phyloP scores from a whole-genome alignment of 2,329 filamentous ascomycete species.

The Neofusicoccum umdonicola region DNA sequence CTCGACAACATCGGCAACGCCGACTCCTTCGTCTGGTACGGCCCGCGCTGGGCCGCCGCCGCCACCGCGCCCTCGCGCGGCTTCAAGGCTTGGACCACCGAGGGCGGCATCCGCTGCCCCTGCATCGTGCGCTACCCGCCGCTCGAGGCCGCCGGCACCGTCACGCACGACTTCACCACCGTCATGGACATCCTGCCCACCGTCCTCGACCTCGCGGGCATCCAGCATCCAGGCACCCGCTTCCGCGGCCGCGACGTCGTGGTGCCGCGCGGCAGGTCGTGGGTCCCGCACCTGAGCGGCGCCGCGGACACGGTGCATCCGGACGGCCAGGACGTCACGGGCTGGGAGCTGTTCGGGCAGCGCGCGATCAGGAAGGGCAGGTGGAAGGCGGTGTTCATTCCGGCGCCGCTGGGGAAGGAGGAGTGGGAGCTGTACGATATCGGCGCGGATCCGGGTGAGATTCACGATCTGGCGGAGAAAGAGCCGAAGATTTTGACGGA shows the following conservation, averaged over 20 bases:
- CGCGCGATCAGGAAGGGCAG: slow-evolving; percentile 18
- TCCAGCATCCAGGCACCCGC: neutral
- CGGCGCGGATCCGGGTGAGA: slow-evolving; percentile 18
- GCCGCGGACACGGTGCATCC: neutral
- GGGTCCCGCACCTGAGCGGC: neutral
- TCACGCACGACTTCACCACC: slow-evolving; percentile 15
- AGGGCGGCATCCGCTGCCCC: slow-evolving; percentile 17
- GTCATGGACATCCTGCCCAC: slow-evolving; percentile 18
- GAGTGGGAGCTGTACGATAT: slow-evolving; percentile 21
- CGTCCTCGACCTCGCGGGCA: slow-evolving; percentile 8
- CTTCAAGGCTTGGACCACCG: slow-evolving; percentile 8
- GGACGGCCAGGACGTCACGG: slow-evolving; percentile 2
- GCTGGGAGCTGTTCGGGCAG: slow-evolving; percentile 20
- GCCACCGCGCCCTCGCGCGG: slow-evolving; percentile 15
- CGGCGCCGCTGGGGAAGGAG: slow-evolving; percentile 17
- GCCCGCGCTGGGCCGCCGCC: slow-evolving; percentile 10
- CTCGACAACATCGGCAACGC: slow-evolving; percentile 15
- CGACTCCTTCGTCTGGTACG: slow-evolving; percentile 16
- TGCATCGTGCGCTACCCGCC: slow-evolving; percentile 12
- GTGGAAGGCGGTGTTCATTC: slow-evolving; percentile 20
- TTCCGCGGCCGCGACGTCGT: slow-evolving; percentile 11
- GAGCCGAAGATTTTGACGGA: slow-evolving; percentile 15
- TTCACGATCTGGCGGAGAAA: slow-evolving; percentile 15
- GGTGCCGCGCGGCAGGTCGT: slow-evolving; percentile 7
- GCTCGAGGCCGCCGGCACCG: neutral